phyloP scores from a whole-genome alignment of 208 protist species.

The Trypanosoma scelopori region DNA sequence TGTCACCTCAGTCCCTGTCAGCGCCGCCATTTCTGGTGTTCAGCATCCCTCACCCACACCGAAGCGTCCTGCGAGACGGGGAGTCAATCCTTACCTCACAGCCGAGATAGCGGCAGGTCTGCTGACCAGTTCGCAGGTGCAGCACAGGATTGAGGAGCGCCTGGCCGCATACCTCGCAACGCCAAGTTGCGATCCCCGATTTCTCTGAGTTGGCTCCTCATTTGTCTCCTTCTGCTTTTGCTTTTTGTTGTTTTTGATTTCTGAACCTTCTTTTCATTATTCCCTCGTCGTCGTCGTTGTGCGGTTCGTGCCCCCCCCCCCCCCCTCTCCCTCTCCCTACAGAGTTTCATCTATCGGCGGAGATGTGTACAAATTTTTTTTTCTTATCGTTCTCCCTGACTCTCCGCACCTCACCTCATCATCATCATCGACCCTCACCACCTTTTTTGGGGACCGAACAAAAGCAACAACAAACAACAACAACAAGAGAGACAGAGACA shows the following conservation, averaged over 20 bases:
- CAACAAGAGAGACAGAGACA: too few species aligned
- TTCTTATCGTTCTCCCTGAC: too few species aligned
- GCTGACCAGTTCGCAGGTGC: slow-evolving; percentile 16
- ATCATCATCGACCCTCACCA: too few species aligned
- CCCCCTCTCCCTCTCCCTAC: too few species aligned
- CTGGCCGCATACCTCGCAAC: slow-evolving; percentile 2
- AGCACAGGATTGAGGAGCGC: slow-evolving; percentile 14
- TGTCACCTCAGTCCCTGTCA: background rate
- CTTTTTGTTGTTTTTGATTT: slow-evolving; percentile 13
- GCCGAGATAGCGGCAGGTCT: slow-evolving; percentile 1
- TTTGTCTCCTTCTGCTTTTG: background rate
- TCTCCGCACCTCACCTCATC: too few species aligned
- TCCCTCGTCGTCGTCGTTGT: background rate
- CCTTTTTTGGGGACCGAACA: too few species aligned
- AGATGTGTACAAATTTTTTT: too few species aligned
- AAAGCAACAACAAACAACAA: too few species aligned
- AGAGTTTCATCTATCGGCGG: too few species aligned
- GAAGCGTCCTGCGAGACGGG: background rate
- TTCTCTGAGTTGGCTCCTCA: background rate
- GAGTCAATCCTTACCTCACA: slow-evolving; percentile 8
- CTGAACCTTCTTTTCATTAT: slow-evolving; percentile 28
- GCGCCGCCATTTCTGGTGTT: background rate
- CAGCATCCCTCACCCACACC: background rate
- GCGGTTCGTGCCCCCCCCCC: background rate
- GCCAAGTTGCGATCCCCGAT: background rate